phyloP scores from a whole-genome alignment of 2,329 filamentous ascomycete genomes.

The Apiospora malaysiana region DNA sequence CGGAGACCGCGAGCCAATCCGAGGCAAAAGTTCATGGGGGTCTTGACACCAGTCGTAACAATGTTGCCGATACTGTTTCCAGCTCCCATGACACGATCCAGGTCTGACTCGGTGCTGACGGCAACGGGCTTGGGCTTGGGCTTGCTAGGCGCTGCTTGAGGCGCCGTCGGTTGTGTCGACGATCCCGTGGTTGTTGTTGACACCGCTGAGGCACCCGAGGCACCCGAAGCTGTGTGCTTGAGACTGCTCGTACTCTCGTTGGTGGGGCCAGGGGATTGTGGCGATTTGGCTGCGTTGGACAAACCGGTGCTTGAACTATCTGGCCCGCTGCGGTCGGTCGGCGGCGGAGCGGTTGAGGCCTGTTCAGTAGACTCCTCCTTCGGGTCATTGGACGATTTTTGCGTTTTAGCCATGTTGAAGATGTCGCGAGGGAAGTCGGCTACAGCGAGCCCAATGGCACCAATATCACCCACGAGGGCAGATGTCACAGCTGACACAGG shows the following conservation, averaged over 20 bases:
- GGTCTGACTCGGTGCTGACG: conserved; percentile 38
- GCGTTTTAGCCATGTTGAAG: conserved; percentile 47
- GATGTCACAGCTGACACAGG: conserved; percentile 79
- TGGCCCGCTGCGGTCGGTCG: background rate
- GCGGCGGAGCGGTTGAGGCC: background rate
- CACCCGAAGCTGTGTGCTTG: conserved; percentile 12
- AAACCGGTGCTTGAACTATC: background rate
- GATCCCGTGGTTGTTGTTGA: conserved; percentile 6
- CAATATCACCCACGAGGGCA: conserved; percentile 82
- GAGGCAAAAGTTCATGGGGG: conserved; percentile 84
- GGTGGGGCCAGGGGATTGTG: background rate
- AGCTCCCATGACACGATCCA: conserved; percentile 69
- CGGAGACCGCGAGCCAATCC: conserved; percentile 86
- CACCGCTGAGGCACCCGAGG: conserved; percentile 16
- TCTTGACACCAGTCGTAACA: conserved; percentile 75
- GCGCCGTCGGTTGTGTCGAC: conserved; percentile 5
- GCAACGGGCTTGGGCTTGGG: conserved; percentile 22
- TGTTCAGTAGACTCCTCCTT: conserved; percentile 29
- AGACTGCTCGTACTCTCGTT: conserved; percentile 23
- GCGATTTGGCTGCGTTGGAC: background rate
- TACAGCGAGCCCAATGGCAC: conserved; percentile 80
- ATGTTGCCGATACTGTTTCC: conserved; percentile 74
- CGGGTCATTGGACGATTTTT: conserved; percentile 23
- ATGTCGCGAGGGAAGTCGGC: conserved; percentile 72
- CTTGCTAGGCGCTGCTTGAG: background rate